Percentiles rank a stretch among this genome's conserved stretches.
These are phyloP conservation scores for Lachancea sp. DNA, from an alignment of 805 yeast species.

Conservation along the genomic window DNA sequence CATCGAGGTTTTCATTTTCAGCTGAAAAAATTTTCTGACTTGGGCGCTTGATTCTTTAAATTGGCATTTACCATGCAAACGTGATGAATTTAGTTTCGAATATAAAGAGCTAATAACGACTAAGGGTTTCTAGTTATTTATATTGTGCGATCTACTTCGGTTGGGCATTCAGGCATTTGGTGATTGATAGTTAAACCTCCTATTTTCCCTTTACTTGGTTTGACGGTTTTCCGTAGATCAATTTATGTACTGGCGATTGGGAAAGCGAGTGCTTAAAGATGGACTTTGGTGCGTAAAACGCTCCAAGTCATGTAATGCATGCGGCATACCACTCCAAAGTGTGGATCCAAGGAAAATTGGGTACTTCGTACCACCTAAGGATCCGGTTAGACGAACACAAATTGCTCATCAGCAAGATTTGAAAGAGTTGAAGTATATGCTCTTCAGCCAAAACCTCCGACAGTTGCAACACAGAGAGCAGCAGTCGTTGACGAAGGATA, in stretches of 20 bases:
- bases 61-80: no score
- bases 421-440: conserved; percentile 25
- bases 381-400: not conserved
- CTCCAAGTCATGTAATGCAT: conserved; percentile 41
- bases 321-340: conserved; percentile 51
- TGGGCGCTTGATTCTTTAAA: not conserved
- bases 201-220: not conserved
- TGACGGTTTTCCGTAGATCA: not conserved
- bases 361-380: conserved; percentile 34
- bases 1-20: conserved; percentile 16
- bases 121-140: no score
- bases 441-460: conserved; percentile 29
- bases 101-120: no score
- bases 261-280: not conserved
- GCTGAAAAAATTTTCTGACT: conserved; percentile 4
- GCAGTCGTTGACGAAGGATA: not conserved
- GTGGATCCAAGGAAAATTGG: conserved; percentile 37
- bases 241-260: not conserved
- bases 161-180: no score
- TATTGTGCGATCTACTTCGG: no score
- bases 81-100: no score
- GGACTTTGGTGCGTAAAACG: not conserved
- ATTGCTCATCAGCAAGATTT: conserved; percentile 9
- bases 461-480: conserved; percentile 10
- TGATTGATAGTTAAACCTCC: no score